Evolutionary conservation across 2,329 filamentous ascomycete species (phyloP).

Genomic region (Endoconidiophora polonica): DNA sequence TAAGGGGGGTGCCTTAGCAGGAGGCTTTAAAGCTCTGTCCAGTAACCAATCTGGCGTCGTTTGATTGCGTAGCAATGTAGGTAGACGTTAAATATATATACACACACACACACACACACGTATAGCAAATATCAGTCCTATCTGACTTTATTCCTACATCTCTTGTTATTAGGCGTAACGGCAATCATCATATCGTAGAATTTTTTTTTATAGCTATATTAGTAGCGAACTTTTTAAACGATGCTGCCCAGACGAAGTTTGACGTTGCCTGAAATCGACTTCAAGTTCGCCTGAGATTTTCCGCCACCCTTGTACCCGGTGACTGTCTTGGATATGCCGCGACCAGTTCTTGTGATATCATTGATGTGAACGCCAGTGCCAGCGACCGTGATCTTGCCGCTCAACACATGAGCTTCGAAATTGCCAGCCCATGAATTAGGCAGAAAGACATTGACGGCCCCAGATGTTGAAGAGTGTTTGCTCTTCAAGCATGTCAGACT

Average conservation of each 20-base stretch:
- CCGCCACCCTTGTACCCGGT: slow-evolving; percentile 1
- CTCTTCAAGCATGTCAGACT: slow-evolving; percentile 4
- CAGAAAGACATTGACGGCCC: not conserved
- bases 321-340: not conserved
- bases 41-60: too few species aligned
- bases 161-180: too few species aligned
- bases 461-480: slow-evolving; percentile 1
- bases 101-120: too few species aligned
- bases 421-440: not conserved
- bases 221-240: too few species aligned
- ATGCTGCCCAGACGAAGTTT: not conserved
- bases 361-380: not conserved
- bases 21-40: too few species aligned
- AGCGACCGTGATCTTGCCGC: not conserved
- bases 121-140: too few species aligned
- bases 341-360: not conserved
- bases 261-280: slow-evolving; percentile 1
- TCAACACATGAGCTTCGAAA: not conserved
- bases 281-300: not conserved
- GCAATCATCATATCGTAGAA: too few species aligned
- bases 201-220: too few species aligned
- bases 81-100: too few species aligned
- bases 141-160: too few species aligned
- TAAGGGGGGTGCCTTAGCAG: too few species aligned
- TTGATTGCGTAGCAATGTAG: too few species aligned